Base-by-base conservation (phyloP, 345 rosid genomes). In the Isatis tinctoria region DNA sequence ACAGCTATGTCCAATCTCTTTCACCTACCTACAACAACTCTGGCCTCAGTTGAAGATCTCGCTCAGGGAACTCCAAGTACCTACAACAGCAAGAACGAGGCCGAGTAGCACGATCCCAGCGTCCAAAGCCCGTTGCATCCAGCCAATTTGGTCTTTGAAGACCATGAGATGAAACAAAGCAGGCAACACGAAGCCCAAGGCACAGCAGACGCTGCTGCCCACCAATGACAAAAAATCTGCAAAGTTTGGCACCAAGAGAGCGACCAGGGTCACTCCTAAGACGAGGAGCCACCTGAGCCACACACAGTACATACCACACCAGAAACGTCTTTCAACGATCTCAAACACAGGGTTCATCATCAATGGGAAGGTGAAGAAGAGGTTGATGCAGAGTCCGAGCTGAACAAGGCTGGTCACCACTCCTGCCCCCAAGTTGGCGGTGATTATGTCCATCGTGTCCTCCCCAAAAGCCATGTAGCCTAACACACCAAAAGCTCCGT, bases 301-400 rank as follows among this genome's bases (percentile, higher is more conserved):
- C 57, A 89, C 45, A 70, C 96, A 85, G 44, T 89, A 87, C 49
- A 69, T 78, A 32, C 92, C 97, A 27, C 73, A 67, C 74, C 83
- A 67, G 37, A 86, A 81, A 47, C 90, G 84, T 77, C 97, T 80
- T 83, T 93, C 96, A 13, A 87, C 78, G 7, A 89, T 86, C 83
- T 90, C 97, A 65, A 83, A 90, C 16, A 93, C 97, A 2, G 97
- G 97, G 67, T 90, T 76, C 97, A 93, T 89, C 96, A 91, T 89
- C 77, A 93, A 61, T 0, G 96, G 98, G 78, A 93, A 93, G 12
- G 97, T 87, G 70, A 93, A 93, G 73, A 90, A 89, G 16, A 93
- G 86, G 78, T 90, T 89, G 18, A 89, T 76, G 56, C 93, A 90
- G 1, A 93, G 85, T 14, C 97, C 97, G 4, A 87, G 59, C 48